Percentiles rank a stretch among this genome's conserved stretches.
Evolutionary conservation across 768 basidiomycete genomes (phyloP).

Genomic region (Exsudoporus frostii): DNA sequence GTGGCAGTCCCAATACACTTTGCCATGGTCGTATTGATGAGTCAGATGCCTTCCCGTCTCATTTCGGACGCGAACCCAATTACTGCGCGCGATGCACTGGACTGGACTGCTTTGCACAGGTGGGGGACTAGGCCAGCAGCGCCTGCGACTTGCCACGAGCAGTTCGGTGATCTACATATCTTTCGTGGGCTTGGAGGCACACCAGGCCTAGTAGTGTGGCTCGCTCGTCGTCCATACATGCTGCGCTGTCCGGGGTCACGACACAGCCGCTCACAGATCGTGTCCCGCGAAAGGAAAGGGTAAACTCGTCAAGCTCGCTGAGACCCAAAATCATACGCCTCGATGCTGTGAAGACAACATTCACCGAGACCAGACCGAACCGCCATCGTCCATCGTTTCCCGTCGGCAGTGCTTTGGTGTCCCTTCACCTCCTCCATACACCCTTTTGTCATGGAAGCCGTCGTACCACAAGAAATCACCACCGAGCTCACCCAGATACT

Average conservation of each 20-base stretch:
- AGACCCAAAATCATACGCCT: neutral
- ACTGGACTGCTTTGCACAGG: neutral
- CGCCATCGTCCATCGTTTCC: neutral
- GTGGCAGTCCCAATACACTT: too few relatives aligned
- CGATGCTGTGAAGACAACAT: neutral
- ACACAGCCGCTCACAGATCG: too few relatives aligned
- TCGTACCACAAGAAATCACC: slow-evolving; percentile 61
- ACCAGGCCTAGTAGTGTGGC: too few relatives aligned
- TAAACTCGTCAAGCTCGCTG: neutral
- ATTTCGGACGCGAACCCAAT: neutral
- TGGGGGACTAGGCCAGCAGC: neutral
- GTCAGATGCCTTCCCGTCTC: too few relatives aligned
- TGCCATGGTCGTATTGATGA: too few relatives aligned
- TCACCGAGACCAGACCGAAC: neutral
- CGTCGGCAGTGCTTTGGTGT: neutral
- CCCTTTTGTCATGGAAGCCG: slow-evolving; percentile 26
- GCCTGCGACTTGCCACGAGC: too few relatives aligned
- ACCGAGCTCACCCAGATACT: slow-evolving; percentile 79
- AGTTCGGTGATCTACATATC: too few relatives aligned
- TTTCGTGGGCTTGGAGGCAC: too few relatives aligned
- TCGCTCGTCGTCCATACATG: neutral
- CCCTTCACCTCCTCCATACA: neutral
- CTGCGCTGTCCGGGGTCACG: neutral
- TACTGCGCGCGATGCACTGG: neutral
- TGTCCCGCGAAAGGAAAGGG: neutral